These are phyloP conservation scores for Paecilomyces variotii DNA, from an alignment of 2,329 filamentous ascomycete genomes.

Conservation along the genomic window DNA sequence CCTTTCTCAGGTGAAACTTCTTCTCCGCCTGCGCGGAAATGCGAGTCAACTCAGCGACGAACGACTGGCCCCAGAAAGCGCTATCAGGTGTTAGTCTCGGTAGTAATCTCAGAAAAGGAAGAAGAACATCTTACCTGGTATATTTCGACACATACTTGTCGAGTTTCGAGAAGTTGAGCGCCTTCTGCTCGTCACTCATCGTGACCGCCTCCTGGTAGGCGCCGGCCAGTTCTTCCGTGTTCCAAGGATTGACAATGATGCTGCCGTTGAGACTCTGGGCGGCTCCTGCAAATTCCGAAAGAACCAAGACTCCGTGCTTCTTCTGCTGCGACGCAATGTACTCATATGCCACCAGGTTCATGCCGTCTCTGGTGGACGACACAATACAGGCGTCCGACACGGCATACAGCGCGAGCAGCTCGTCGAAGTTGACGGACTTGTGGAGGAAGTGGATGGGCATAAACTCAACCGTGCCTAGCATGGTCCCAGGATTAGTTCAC, in stretches of 20 bases:
- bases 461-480: constrained; percentile 74
- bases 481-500: constrained; percentile 3
- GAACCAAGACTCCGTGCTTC: constrained; percentile 80
- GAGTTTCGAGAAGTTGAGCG: constrained; percentile 77
- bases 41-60: constrained; percentile 69
- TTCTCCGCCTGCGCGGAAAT: constrained; percentile 41
- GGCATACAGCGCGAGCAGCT: constrained; percentile 83
- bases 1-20: constrained; percentile 27
- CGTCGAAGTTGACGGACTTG: constrained; percentile 85
- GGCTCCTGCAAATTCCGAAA: constrained; percentile 89
- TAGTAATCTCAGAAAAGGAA: neutral
- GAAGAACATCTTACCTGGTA: constrained; percentile 51
- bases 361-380: constrained; percentile 84
- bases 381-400: constrained; percentile 84
- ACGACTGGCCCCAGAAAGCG: constrained; percentile 87
- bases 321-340: constrained; percentile 88
- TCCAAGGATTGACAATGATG: constrained; percentile 92
- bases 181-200: constrained; percentile 77
- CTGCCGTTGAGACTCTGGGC: constrained; percentile 87
- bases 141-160: constrained; percentile 93
- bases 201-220: constrained; percentile 91
- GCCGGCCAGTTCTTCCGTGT: constrained; percentile 87
- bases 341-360: constrained; percentile 95
- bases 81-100: constrained; percentile 28
- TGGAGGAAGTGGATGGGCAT: constrained; percentile 98